Percentiles rank a stretch among this genome's conserved stretches.
phyloP scores from a whole-genome alignment of 192 early-diverging fungal species.

The Kickxella alabastrina region DNA sequence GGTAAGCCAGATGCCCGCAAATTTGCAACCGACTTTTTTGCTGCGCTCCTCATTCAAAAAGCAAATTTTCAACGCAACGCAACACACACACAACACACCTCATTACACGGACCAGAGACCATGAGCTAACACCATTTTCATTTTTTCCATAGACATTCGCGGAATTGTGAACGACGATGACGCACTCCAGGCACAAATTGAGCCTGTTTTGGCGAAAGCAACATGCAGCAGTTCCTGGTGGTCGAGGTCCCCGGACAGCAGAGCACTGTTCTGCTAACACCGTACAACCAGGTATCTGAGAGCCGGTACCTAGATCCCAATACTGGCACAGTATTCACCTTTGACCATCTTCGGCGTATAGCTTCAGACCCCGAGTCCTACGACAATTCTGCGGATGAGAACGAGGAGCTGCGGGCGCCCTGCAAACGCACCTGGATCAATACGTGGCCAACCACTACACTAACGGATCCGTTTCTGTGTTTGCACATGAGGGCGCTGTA shows the following conservation, averaged over 20 bases:
- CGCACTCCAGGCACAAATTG: constrained; percentile 63
- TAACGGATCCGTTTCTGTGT: constrained; percentile 65
- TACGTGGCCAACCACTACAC: constrained; percentile 82
- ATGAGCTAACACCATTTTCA: too few relatives aligned
- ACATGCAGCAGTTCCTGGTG: constrained; percentile 75
- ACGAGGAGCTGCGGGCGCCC: constrained; percentile 33
- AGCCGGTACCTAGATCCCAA: constrained; percentile 73
- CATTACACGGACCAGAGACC: too few relatives aligned
- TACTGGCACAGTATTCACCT: constrained; percentile 62
- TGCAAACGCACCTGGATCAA: constrained; percentile 59
- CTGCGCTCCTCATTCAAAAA: too few relatives aligned
- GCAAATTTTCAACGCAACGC: too few relatives aligned
- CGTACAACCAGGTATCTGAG: constrained; percentile 63
- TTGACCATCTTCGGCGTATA: constrained; percentile 77
- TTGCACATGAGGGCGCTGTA: constrained; percentile 33
- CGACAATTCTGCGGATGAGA: not conserved
- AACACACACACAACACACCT: too few relatives aligned
- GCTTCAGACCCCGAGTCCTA: constrained; percentile 24
- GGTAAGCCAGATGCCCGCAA: constrained; percentile 53
- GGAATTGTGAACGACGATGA: constrained; percentile 78
- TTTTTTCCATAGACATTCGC: constrained; percentile 71
- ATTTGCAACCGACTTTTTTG: not conserved
- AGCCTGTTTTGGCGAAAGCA: constrained; percentile 74
- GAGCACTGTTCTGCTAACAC: constrained; percentile 63
- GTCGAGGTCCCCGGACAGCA: constrained; percentile 61